Evolutionary conservation across 805 yeast species (phyloP).

Genomic region (Cyberlindnera americana): DNA sequence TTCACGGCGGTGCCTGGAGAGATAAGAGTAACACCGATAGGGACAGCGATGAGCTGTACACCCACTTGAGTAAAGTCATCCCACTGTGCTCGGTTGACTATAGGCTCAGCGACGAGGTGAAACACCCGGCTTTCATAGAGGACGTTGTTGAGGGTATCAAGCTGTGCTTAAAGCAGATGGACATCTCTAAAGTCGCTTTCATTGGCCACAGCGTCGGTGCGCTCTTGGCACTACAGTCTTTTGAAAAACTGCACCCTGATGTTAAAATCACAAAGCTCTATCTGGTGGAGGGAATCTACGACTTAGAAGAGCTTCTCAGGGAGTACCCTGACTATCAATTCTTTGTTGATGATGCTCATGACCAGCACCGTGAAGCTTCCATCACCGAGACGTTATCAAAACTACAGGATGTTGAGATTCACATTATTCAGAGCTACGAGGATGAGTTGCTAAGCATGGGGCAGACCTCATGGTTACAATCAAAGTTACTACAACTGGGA

Average conservation of each 20-base stretch:
- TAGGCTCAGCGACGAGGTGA: slow-evolving; percentile 57
- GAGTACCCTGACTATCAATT: slow-evolving; percentile 60
- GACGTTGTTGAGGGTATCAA: slow-evolving; percentile 47
- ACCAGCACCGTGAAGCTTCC: slow-evolving; percentile 22
- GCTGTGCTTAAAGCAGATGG: slow-evolving; percentile 7
- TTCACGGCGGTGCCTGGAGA: slow-evolving; percentile 92
- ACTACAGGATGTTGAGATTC: slow-evolving; percentile 20
- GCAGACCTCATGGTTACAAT: slow-evolving; percentile 44
- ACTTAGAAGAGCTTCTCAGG: slow-evolving; percentile 42
- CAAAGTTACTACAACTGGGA: slow-evolving; percentile 29
- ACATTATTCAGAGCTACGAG: slow-evolving; percentile 54
- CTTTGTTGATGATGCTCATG: slow-evolving; percentile 61
- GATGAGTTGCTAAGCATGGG: slow-evolving; percentile 61
- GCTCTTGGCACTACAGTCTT: slow-evolving; percentile 31
- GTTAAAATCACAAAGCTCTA: slow-evolving; percentile 27
- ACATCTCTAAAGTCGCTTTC: slow-evolving; percentile 28
- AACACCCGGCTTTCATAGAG: slow-evolving; percentile 57
- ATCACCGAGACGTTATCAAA: background rate
- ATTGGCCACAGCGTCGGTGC: slow-evolving; percentile 87
- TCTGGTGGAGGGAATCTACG: slow-evolving; percentile 70
- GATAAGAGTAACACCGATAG: slow-evolving; percentile 58
- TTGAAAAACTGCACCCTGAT: slow-evolving; percentile 1
- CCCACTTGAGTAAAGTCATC: slow-evolving; percentile 17
- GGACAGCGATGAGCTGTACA: slow-evolving; percentile 43
- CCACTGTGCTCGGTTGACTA: slow-evolving; percentile 48